Evolutionary conservation across 2,329 filamentous ascomycete species (phyloP).

Genomic region (Hymenoscyphus occultus): DNA sequence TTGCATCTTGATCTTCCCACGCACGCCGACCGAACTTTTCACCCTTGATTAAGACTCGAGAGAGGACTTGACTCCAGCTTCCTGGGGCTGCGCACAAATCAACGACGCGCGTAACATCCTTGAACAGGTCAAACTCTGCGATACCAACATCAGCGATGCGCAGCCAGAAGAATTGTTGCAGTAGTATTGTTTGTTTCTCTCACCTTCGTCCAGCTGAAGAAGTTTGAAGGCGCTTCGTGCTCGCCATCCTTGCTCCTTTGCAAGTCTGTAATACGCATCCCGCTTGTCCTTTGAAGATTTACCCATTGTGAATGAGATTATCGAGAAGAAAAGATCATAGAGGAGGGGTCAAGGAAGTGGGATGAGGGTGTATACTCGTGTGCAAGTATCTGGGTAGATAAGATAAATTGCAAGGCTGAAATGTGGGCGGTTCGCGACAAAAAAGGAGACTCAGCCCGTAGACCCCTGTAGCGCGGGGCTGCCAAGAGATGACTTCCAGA

Average conservation of each 20-base stretch:
- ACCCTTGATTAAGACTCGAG: conserved; percentile 86
- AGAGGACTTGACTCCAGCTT: conserved; percentile 96
- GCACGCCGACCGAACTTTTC: conserved; percentile 83
- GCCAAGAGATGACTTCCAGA: conserved; percentile 13
- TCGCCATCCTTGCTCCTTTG: conserved; percentile 98
- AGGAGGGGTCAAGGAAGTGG: not conserved
- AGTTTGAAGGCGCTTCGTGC: conserved; percentile 96
- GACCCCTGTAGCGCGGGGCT: conserved; percentile 17
- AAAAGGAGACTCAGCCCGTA: not conserved
- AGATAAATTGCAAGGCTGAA: not conserved
- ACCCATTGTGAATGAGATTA: conserved; percentile 59
- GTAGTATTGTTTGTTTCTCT: not conserved
- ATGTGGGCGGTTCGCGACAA: not conserved
- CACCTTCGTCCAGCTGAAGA: conserved; percentile 84
- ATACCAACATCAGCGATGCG: conserved; percentile 5
- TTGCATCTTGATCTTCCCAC: conserved; percentile 80
- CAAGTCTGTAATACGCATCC: conserved; percentile 94
- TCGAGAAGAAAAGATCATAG: not conserved
- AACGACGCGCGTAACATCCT: conserved; percentile 85
- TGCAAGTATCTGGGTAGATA: not conserved
- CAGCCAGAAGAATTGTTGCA: not conserved
- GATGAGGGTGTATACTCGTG: not conserved
- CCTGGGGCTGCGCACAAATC: conserved; percentile 95
- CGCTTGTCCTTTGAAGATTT: conserved; percentile 99
- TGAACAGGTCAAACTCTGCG: conserved; percentile 86